Base-by-base conservation (phyloP, 1,139 yeast species). In the Dujonia santamariae region DNA sequence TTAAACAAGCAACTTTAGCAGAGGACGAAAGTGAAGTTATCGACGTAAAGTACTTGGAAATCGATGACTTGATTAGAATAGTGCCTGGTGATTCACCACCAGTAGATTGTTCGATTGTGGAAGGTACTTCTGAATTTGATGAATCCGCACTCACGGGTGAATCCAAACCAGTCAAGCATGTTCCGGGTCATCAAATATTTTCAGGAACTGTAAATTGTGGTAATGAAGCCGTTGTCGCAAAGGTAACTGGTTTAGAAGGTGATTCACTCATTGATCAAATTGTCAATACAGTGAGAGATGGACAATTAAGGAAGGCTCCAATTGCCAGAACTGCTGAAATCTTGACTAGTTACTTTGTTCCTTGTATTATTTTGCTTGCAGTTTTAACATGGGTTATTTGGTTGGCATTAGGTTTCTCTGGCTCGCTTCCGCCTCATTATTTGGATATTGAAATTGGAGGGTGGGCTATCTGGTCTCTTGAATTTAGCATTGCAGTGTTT, bases 131-230 rank as follows among this genome's bases (percentile, higher is more conserved):
- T 0, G 75, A 75, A 26, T 81, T 85, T 54, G 86, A 85, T 48
- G 94, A 84, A 49, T 76, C 87, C 28, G 85, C 90, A 16, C 63
- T 85, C 13, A 84, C 94, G 0, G 95, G 95, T 21, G 95, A 84
- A 51, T 75, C 82, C 0, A 54, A 57, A 11, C 71, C 78, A 1
- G 73, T 76, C 4, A 57, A 56, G 16, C 80, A 71, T 44, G 35
- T 39, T 1, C 59, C 61, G 1, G 82, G 82, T 2, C 86, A 82
- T 42, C 84, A 79, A 42, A 63, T 83, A 1, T 84, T 72, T 54
- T 80, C 88, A 0, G 94, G 92, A 3, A 81, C 92, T 0, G 72
- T 82, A 3, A 84, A 83, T 46, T 61, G 63, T 15, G 87, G 92
- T 1, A 63, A 71, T 13, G 60, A 56, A 8, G 57, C 84, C 0